Base-by-base conservation (phyloP, 129 eudicot genomes). In the Tagetes patula region DNA sequence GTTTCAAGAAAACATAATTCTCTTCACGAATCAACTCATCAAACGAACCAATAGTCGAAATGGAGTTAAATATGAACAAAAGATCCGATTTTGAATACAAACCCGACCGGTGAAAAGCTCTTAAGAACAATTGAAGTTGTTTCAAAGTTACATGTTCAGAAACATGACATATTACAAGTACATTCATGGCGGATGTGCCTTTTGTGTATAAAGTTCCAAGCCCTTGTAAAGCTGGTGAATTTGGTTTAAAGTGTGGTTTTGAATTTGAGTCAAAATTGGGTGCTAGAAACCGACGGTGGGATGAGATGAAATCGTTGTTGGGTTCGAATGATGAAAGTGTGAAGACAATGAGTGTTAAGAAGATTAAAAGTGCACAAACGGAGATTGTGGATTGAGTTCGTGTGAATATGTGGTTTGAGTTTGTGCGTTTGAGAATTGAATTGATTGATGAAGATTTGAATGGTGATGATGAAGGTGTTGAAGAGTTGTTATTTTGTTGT, bases 251-350 rank as follows among this genome's bases (percentile, higher is more conserved):
- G 27, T 20, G 27, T 20, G 27, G 27, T 54, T 9, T 52, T 53
- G 66, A 7, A 27, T 67, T 69, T 1, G 62, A 50, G 8, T 20
- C 0, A 9, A 69, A 59, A 34, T 8, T 47, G 41, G 42, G 66
- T 11, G 74, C 68, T 30, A 85, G 75, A 32, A 43, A 82, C 1
- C 84, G 70, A 2, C 83, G 81, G 31, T 53, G 79, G 5, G 65
- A 79, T 14, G 74, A 67, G 50, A 65, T 64, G 81, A 73, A 81
- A 36, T 58, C 80, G 6, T 76, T 67, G 63, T 75, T 69, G 63
- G 97, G 94, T 32, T 89, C 92, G 56, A 92, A 85, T 0, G 96
- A 84, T 43, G 98, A 92, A 73, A 92, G 89, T 7, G 96, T 87
- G 78, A 89, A 92, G 39, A 92, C 75, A 27, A 92, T 87, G 37